A percentile compares a stretch with the other conserved stretches of the same genome.
Conservation (phyloP, 441 rosid genomes). For the Hura crepitans region DNA sequence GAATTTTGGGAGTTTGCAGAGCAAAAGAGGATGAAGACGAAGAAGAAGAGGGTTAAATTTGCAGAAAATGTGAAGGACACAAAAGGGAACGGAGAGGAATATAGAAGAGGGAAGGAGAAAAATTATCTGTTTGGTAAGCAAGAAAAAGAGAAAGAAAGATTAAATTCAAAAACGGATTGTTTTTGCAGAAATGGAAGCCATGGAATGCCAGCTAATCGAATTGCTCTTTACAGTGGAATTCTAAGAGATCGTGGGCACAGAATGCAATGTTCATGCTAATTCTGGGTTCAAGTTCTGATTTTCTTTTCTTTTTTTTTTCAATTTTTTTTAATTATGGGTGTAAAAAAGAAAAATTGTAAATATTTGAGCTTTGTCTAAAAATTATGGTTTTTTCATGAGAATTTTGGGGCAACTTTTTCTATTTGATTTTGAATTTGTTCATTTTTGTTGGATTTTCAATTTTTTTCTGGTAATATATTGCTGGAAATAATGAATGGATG, state of each 20-base stretch:
- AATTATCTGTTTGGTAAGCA: background rate
- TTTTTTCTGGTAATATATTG: background rate
- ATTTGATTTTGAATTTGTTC: background rate
- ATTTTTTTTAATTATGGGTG: background rate
- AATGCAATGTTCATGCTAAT: slow-evolving; percentile 47
- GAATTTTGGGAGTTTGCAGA: slow-evolving; percentile 21
- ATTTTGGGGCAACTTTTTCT: background rate
- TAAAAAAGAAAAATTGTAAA: background rate
- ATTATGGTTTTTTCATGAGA: background rate
- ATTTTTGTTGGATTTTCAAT: background rate
- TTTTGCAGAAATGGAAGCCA: slow-evolving; percentile 40
- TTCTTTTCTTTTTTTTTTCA: background rate
- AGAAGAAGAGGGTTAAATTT: slow-evolving; percentile 60
- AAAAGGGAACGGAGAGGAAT: slow-evolving; percentile 53
- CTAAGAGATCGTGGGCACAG: slow-evolving; percentile 58
- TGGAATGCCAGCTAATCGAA: slow-evolving; percentile 47
- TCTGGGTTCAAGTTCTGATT: background rate
- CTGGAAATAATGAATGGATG: slow-evolving; percentile 1
- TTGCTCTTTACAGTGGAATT: slow-evolving; percentile 68
- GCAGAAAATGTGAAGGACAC: slow-evolving; percentile 72
- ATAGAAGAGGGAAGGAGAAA: slow-evolving; percentile 32
- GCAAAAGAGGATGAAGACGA: slow-evolving; percentile 39
- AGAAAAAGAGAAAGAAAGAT: slow-evolving; percentile 18
- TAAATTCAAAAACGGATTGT: slow-evolving; percentile 18
- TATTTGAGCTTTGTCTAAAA: slow-evolving; percentile 5